Evolutionary conservation across 1,139 yeast species (phyloP).

Genomic region (Pichia sp.): DNA sequence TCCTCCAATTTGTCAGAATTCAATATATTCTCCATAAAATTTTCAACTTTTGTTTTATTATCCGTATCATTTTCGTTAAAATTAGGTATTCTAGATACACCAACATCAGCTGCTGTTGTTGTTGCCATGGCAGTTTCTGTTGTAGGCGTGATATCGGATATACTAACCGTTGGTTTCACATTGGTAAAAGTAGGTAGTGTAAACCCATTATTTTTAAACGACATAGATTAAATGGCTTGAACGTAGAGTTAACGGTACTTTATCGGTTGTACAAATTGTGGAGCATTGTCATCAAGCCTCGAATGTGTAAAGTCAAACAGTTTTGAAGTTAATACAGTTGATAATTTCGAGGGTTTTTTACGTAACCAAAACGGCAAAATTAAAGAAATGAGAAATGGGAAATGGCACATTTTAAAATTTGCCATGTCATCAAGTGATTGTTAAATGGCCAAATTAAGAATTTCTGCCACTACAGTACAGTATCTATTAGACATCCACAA

Average conservation of each 20-base stretch:
- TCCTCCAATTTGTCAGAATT: not conserved
- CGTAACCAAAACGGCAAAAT: not conserved
- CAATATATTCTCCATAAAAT: not conserved
- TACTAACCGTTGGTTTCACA: slow-evolving; percentile 14
- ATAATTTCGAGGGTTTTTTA: not conserved
- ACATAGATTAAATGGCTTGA: slow-evolving; percentile 1
- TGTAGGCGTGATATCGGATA: slow-evolving; percentile 4
- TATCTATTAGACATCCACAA: not conserved
- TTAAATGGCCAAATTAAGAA: no score
- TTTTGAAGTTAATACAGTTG: no score
- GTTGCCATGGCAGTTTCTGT: not conserved
- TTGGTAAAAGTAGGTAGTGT: slow-evolving; percentile 14
- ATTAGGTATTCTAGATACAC: not conserved
- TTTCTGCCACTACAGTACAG: not conserved
- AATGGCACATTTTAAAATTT: no score
- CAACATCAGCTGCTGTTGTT: not conserved
- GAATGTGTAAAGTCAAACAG: no score
- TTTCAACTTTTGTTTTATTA: not conserved
- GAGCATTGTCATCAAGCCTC: not conserved
- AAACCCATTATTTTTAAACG: slow-evolving; percentile 10
- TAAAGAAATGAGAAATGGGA: no score
- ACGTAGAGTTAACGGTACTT: not conserved
- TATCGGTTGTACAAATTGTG: not conserved
- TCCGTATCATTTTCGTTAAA: not conserved
- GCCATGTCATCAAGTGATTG: not conserved